Evolutionary conservation across 1,284 basidiomycete species (phyloP).

Genomic region (Athelia psychrophila): DNA sequence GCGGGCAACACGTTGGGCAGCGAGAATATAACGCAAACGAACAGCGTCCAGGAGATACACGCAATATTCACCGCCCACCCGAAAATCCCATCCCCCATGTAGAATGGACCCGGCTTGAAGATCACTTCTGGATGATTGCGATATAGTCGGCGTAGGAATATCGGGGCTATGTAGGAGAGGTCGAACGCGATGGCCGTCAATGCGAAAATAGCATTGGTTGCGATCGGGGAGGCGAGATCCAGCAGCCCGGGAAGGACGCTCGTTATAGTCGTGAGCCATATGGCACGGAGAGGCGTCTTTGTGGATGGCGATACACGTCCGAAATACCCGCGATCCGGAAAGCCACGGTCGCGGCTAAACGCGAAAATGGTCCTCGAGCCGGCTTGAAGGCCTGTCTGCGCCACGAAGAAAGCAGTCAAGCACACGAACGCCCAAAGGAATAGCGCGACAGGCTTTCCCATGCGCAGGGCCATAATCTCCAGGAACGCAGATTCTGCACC

Average conservation of each 20-base stretch:
- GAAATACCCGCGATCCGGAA: conserved; percentile 83
- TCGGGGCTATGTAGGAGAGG: conserved; percentile 73
- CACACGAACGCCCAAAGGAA: conserved; percentile 82
- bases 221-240: conserved; percentile 74
- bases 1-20: conserved; percentile 71
- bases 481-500: conserved; percentile 2
- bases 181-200: conserved; percentile 74
- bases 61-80: conserved; percentile 64
- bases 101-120: conserved; percentile 89
- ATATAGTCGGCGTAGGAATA: conserved; percentile 69
- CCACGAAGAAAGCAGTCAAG: conserved; percentile 80
- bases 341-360: conserved; percentile 81
- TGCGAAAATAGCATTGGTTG: conserved; percentile 83
- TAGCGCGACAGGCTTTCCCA: conserved; percentile 71
- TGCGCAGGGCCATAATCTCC: conserved; percentile 71
- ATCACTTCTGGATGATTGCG: conserved; percentile 80
- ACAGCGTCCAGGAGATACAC: conserved; percentile 70
- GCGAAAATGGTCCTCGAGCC: conserved; percentile 87
- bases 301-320: conserved; percentile 65
- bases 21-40: conserved; percentile 70
- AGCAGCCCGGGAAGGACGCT: conserved; percentile 73
- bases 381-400: conserved; percentile 81
- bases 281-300: conserved; percentile 79
- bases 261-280: conserved; percentile 75
- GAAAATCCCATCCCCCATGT: conserved; percentile 72